Percentiles rank a stretch among this genome's conserved stretches.
These are phyloP conservation scores for Rhodotorula diobovata DNA, from an alignment of 768 basidiomycete genomes.

Conservation along the genomic window DNA sequence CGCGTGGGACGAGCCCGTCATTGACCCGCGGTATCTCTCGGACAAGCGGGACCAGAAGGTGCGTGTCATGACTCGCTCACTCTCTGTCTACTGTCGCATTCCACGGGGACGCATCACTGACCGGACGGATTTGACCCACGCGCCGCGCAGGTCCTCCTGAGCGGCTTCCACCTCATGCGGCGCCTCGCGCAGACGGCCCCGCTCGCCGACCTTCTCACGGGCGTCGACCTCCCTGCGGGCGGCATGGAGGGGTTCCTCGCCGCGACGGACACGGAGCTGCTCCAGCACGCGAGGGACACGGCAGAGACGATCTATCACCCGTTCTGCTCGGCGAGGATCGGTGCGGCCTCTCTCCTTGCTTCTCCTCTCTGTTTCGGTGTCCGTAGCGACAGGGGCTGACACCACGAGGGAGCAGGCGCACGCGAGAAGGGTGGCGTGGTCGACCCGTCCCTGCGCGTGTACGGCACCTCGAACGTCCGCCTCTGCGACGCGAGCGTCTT, in stretches of 20 bases:
- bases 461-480: conserved; percentile 24
- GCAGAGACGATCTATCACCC: conserved; percentile 40
- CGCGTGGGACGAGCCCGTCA: conserved; percentile 31
- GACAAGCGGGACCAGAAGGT: conserved; percentile 34
- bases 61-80: not conserved
- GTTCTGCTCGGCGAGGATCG: conserved; percentile 25
- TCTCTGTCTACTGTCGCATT: not conserved
- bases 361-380: not conserved
- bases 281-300: conserved; percentile 14
- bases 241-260: not conserved
- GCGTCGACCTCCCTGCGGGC: not conserved
- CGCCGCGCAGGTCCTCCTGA: conserved; percentile 34
- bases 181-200: conserved; percentile 21
- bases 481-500: conserved; percentile 41
- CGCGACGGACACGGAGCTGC: conserved; percentile 20
- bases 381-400: rapidly evolving
- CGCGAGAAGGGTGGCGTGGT: conserved; percentile 15
- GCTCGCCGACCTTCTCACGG: conserved; percentile 9
- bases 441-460: conserved; percentile 18
- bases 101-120: not conserved
- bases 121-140: no score
- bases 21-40: conserved; percentile 31
- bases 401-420: not conserved
- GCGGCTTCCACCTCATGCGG: conserved; percentile 29
- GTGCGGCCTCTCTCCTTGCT: not conserved